A percentile compares a stretch with the other conserved stretches of the same genome.
Evolutionary conservation across 2,329 filamentous ascomycete species (phyloP).

Genomic region (Aspergillaceae sp.): DNA sequence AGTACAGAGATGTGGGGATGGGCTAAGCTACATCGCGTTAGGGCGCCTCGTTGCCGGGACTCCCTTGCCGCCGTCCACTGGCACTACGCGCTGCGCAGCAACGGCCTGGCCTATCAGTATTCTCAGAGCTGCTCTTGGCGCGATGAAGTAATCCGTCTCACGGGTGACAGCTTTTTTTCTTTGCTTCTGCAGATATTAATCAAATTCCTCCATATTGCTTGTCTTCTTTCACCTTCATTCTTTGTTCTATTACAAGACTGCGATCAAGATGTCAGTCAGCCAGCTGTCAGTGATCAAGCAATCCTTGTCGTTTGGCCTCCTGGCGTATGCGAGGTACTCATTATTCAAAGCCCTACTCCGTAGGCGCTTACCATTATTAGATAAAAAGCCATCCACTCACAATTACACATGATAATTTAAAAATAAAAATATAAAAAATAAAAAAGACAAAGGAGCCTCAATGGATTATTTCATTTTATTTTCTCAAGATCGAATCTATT

Average conservation of each 20-base stretch:
- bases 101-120: neutral
- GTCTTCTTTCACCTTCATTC: neutral
- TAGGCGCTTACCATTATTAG: no score
- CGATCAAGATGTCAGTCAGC: no score
- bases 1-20: conserved; percentile 6
- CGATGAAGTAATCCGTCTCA: neutral
- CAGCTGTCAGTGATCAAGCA: no score
- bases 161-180: neutral
- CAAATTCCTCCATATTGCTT: neutral
- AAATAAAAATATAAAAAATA: no score
- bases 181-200: neutral
- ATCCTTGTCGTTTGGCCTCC: no score
- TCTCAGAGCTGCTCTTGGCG: neutral
- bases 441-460: no score
- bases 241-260: neutral
- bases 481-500: no score
- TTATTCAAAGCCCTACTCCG: no score
- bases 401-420: no score
- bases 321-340: no score
- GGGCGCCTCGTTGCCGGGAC: conserved; percentile 25
- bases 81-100: conserved; percentile 9
- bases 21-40: neutral
- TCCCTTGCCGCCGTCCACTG: conserved; percentile 29
- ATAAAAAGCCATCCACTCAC: no score
- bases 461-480: no score